These are phyloP conservation scores for Astrephomene gubernaculifera DNA, from an alignment of 139 green algal genomes.

Conservation along the genomic window DNA sequence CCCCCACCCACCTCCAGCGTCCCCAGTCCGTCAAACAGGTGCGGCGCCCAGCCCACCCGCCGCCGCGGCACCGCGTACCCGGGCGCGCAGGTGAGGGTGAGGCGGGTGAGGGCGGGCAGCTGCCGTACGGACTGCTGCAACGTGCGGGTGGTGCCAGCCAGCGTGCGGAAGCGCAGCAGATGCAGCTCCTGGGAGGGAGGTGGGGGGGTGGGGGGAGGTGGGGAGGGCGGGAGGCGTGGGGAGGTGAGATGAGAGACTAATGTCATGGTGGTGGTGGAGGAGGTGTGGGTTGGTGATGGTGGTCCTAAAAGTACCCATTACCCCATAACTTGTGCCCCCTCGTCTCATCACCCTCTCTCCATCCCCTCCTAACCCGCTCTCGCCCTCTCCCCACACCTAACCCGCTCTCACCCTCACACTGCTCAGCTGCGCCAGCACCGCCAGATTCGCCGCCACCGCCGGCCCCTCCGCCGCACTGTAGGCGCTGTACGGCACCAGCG, in stretches of 20 bases:
- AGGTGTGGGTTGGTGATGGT: too few relatives aligned
- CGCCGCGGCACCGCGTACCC: background rate
- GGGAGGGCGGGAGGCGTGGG: too few relatives aligned
- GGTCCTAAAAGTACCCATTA: too few relatives aligned
- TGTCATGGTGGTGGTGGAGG: too few relatives aligned
- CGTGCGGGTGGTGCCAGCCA: constrained; percentile 24
- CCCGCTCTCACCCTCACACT: background rate
- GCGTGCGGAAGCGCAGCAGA: constrained; percentile 31
- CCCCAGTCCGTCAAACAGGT: constrained; percentile 18
- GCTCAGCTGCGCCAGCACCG: background rate
- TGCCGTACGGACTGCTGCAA: constrained; percentile 6
- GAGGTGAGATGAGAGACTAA: background rate
- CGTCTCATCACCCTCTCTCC: too few relatives aligned
- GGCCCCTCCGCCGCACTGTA: background rate
- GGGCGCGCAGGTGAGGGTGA: constrained; percentile 19
- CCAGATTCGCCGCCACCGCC: constrained; percentile 16
- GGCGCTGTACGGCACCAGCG: constrained; percentile 25
- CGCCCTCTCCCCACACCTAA: too few relatives aligned
- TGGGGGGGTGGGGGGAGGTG: background rate
- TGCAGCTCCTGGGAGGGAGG: constrained; percentile 14
- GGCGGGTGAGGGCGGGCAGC: constrained; percentile 6
- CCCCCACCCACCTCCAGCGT: constrained; percentile 25
- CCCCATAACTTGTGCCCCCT: too few relatives aligned
- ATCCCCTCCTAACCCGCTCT: too few relatives aligned
- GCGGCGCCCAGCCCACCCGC: background rate